These are phyloP conservation scores for Gaultheria prostrata DNA, from an alignment of 148 eudicot species.

Conservation along the genomic window DNA sequence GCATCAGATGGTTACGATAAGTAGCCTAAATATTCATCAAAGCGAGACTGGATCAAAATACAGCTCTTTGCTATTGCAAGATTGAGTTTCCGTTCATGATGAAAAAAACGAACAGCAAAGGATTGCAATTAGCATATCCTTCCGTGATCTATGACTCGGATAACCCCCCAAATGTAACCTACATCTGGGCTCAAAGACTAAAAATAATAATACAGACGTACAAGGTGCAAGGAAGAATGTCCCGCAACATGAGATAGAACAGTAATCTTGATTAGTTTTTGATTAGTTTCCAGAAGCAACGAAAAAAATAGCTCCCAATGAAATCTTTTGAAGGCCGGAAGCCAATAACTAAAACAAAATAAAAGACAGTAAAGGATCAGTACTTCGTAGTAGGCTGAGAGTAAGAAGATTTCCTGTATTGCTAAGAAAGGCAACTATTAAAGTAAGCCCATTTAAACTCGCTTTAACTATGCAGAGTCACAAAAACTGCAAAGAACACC, in stretches of 20 bases:
- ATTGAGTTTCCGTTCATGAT: neutral
- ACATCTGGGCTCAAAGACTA: neutral
- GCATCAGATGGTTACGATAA: neutral
- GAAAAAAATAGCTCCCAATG: neutral
- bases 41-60: neutral
- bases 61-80: neutral
- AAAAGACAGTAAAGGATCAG: neutral
- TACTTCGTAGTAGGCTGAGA: neutral
- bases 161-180: neutral
- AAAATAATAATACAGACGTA: neutral
- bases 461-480: neutral
- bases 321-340: neutral
- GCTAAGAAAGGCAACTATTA: neutral
- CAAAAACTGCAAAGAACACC: slow-evolving; percentile 2
- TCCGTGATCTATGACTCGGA: neutral
- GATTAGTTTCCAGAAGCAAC: neutral
- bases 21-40: neutral
- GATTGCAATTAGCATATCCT: neutral
- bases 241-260: neutral
- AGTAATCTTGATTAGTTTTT: neutral
- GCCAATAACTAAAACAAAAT: neutral
- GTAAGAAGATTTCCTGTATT: neutral
- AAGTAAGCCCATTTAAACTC: neutral
- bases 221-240: neutral
- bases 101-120: neutral